These are phyloP conservation scores for Canavalia ensiformis DNA, from an alignment of 306 rosid species.

Conservation along the genomic window DNA sequence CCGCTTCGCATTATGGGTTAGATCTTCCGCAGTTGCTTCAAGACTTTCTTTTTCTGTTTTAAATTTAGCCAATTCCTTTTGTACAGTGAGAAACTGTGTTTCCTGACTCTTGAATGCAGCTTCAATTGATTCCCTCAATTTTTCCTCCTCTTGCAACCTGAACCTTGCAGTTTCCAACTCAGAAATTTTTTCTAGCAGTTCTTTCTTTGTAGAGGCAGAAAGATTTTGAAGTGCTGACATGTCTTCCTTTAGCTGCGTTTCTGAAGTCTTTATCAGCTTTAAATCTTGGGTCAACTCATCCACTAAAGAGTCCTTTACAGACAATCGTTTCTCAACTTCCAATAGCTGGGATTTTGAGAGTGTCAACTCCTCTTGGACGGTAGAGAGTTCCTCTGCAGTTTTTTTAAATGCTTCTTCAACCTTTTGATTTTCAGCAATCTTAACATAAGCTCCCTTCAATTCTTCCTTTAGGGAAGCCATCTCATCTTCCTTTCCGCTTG, in stretches of 20 bases:
- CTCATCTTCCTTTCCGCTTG: slow-evolving; percentile 74
- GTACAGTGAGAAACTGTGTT: slow-evolving; percentile 54
- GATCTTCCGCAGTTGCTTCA: slow-evolving; percentile 65
- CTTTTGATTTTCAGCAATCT: slow-evolving; percentile 74
- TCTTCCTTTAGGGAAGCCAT: slow-evolving; percentile 74
- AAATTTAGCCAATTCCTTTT: slow-evolving; percentile 61
- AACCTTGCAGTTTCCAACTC: slow-evolving; percentile 69
- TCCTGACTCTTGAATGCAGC: slow-evolving; percentile 62
- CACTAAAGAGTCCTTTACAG: slow-evolving; percentile 65
- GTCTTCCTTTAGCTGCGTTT: slow-evolving; percentile 78
- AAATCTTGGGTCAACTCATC: slow-evolving; percentile 69
- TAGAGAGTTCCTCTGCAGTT: slow-evolving; percentile 74
- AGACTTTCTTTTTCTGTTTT: slow-evolving; percentile 62
- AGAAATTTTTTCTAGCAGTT: slow-evolving; percentile 64
- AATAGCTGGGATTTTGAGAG: slow-evolving; percentile 70
- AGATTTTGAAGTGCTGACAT: slow-evolving; percentile 69
- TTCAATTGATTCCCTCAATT: slow-evolving; percentile 65
- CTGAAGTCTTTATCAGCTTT: slow-evolving; percentile 66
- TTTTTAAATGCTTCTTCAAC: slow-evolving; percentile 76
- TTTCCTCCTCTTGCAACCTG: slow-evolving; percentile 75
- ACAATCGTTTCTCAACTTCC: slow-evolving; percentile 63
- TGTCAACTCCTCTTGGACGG: slow-evolving; percentile 72
- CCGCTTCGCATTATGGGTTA: slow-evolving; percentile 55
- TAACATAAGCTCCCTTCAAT: slow-evolving; percentile 76
- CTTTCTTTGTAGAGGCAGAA: slow-evolving; percentile 71